Conservation (phyloP, 495 filamentous ascomycete genomes). For the Daldinia grandis region DNA sequence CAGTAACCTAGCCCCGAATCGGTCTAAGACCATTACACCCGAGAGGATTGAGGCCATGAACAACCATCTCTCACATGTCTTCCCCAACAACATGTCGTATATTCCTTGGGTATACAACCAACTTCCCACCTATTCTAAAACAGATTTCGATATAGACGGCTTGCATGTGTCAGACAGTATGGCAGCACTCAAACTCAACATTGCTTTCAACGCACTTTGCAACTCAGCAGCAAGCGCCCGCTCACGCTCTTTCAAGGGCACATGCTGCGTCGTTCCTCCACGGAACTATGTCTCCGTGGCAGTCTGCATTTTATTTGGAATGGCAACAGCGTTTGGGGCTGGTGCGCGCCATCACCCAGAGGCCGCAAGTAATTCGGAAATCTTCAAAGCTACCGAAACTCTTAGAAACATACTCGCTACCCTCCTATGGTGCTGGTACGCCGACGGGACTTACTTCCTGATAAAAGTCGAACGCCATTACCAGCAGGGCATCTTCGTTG, state of each 20-base stretch:
- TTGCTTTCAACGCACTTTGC: conserved; percentile 66
- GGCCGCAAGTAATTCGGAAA: neutral
- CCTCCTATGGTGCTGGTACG: conserved; percentile 61
- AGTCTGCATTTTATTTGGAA: conserved; percentile 32
- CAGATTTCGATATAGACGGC: conserved; percentile 58
- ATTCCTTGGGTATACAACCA: conserved; percentile 61
- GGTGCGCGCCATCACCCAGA: neutral
- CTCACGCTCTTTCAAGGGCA: conserved; percentile 60
- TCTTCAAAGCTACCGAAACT: conserved; percentile 5
- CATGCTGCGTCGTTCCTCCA: conserved; percentile 64
- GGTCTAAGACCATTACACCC: conserved; percentile 59
- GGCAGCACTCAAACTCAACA: conserved; percentile 59
- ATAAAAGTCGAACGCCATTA: conserved; percentile 66
- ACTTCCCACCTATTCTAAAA: conserved; percentile 51
- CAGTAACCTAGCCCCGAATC: conserved; percentile 53
- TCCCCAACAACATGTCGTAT: conserved; percentile 52
- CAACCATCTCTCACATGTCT: conserved; percentile 58
- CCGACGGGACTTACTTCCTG: conserved; percentile 65
- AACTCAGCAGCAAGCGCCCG: conserved; percentile 54
- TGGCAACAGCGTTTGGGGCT: conserved; percentile 18
- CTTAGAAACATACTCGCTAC: conserved; percentile 48
- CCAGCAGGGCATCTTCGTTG: conserved; percentile 50
- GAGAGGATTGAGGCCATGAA: conserved; percentile 65
- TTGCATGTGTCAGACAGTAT: conserved; percentile 61
- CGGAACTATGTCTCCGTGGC: conserved; percentile 47